phyloP scores from a whole-genome alignment of 116 monocot species.

The Dioscorea cayenensis region DNA sequence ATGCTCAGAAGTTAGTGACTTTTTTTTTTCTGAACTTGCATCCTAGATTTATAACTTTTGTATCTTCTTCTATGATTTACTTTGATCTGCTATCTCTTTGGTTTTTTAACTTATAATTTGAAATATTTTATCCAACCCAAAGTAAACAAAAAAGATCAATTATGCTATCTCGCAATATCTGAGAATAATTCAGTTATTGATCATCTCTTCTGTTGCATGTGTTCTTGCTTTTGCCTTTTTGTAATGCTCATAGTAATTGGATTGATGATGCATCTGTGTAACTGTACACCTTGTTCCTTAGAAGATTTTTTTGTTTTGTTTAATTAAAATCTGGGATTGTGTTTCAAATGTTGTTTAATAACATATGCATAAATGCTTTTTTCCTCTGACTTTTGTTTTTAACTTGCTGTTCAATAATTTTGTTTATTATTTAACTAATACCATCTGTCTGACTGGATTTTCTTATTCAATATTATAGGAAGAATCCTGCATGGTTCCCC shows the following conservation, averaged over 20 bases:
- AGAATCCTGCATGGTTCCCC: slow-evolving; percentile 70
- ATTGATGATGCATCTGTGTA: too few relatives aligned
- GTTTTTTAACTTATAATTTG: too few relatives aligned
- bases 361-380: neutral
- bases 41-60: neutral
- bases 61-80: neutral
- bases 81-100: too few relatives aligned
- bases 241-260: too few relatives aligned
- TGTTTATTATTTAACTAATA: neutral
- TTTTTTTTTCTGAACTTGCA: neutral
- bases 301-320: neutral
- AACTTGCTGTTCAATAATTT: neutral
- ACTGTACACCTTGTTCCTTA: too few relatives aligned
- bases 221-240: too few relatives aligned
- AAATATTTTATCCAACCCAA: too few relatives aligned
- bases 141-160: too few relatives aligned
- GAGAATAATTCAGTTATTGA: too few relatives aligned
- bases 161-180: too few relatives aligned
- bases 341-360: neutral
- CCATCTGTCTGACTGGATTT: neutral
- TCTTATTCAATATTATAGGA: slow-evolving; percentile 33
- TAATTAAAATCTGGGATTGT: neutral
- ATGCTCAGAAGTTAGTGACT: slow-evolving; percentile 55
- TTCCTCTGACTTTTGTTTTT: neutral
- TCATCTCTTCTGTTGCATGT: too few relatives aligned